A percentile compares a stretch with the other conserved stretches of the same genome.
Conservation (phyloP, 2,329 filamentous ascomycete genomes). For the Scytalidium sp. region DNA sequence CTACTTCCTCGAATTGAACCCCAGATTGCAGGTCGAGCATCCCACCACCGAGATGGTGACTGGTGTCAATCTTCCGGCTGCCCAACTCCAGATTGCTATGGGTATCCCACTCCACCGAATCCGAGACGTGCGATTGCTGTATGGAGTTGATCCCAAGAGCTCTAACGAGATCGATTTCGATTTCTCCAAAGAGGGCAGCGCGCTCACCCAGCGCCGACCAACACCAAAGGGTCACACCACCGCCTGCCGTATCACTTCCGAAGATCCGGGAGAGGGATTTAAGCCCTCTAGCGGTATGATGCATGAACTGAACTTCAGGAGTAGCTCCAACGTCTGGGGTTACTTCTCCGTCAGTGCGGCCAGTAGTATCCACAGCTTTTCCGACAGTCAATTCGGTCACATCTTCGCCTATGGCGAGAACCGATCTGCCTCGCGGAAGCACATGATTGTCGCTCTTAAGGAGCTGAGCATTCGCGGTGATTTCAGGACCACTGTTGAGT, state of each 20-base stretch:
- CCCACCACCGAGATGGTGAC: slow-evolving; percentile 99
- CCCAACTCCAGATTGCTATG: slow-evolving; percentile 98
- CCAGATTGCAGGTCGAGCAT: slow-evolving; percentile 98
- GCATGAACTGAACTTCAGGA: slow-evolving; percentile 98
- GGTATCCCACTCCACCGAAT: slow-evolving; percentile 94
- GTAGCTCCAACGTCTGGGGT: slow-evolving; percentile 98
- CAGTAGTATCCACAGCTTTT: slow-evolving; percentile 98
- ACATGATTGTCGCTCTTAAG: slow-evolving; percentile 98
- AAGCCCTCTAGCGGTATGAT: slow-evolving; percentile 99
- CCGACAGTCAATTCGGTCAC: slow-evolving; percentile 97
- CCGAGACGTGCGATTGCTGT: slow-evolving; percentile 91
- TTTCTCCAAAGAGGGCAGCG: slow-evolving; percentile 83
- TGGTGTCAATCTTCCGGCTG: slow-evolving; percentile 93
- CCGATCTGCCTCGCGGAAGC: slow-evolving; percentile 90
- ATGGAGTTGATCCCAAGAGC: slow-evolving; percentile 89
- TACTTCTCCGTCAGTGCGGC: slow-evolving; percentile 98
- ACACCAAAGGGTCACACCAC: slow-evolving; percentile 96
- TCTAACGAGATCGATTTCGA: slow-evolving; percentile 91
- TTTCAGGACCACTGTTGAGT: slow-evolving; percentile 97
- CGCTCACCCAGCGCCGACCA: slow-evolving; percentile 81
- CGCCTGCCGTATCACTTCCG: slow-evolving; percentile 97
- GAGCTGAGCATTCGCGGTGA: slow-evolving; percentile 99
- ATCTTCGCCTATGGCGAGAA: slow-evolving; percentile 99
- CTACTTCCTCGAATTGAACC: slow-evolving; percentile 98
- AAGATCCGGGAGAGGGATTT: slow-evolving; percentile 98